phyloP scores from a whole-genome alignment of 345 rosid genomes.

The Schrenkiella parvula region DNA sequence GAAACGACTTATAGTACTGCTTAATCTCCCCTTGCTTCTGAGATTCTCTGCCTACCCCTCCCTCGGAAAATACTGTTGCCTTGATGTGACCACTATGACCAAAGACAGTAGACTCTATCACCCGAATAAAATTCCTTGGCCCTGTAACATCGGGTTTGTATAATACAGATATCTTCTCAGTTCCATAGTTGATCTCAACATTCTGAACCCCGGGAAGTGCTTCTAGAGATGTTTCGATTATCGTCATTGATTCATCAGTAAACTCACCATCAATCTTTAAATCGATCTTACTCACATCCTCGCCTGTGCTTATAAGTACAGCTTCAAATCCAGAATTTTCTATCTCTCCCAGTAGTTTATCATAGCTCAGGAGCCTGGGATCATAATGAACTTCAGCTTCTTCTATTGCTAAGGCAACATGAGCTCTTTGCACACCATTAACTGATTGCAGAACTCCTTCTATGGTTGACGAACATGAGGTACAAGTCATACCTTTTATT shows the following conservation, averaged over 20 bases:
- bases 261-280: conserved; percentile 66
- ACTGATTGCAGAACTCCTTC: conserved; percentile 61
- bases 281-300: conserved; percentile 62
- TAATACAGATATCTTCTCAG: conserved; percentile 51
- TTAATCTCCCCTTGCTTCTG: conserved; percentile 57
- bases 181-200: conserved; percentile 29
- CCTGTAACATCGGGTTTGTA: conserved; percentile 74
- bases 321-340: conserved; percentile 75
- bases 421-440: conserved; percentile 65
- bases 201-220: conserved; percentile 85
- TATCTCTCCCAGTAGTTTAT: conserved; percentile 43
- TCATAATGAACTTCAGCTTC: conserved; percentile 80
- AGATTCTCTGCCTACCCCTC: conserved; percentile 55
- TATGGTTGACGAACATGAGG: conserved; percentile 69
- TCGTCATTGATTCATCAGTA: conserved; percentile 45
- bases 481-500: conserved; percentile 89
- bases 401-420: conserved; percentile 84
- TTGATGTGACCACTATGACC: conserved; percentile 61
- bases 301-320: conserved; percentile 62
- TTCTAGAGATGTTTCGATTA: conserved; percentile 58
- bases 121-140: conserved; percentile 67
- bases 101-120: conserved; percentile 75
- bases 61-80: conserved; percentile 65
- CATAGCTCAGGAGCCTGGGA: conserved; percentile 40
- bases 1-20: conserved; percentile 59